Conservation (phyloP, 2,329 filamentous ascomycete genomes). For the Paracoccidioides lutzii region DNA sequence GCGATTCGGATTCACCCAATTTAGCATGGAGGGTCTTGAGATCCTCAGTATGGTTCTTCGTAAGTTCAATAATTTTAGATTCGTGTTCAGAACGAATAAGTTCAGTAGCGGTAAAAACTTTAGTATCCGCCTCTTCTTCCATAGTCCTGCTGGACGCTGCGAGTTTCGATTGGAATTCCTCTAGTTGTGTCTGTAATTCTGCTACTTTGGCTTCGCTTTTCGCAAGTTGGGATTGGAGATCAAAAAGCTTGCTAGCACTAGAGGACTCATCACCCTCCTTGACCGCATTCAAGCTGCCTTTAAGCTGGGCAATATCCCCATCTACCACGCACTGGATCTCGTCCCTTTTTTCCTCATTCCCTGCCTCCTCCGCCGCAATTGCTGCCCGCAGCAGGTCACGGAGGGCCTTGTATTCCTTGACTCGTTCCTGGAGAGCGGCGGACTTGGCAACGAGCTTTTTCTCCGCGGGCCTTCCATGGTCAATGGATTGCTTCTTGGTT, state of each 20-base stretch:
- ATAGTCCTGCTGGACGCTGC: slow-evolving; percentile 5
- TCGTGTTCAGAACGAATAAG: slow-evolving; percentile 10
- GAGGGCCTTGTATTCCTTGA: slow-evolving; percentile 19
- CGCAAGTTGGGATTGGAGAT: slow-evolving; percentile 10
- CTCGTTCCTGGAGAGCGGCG: slow-evolving; percentile 17
- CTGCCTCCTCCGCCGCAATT: slow-evolving; percentile 18
- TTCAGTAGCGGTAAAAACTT: neutral
- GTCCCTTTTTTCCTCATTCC: slow-evolving; percentile 14
- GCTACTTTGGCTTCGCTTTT: slow-evolving; percentile 12
- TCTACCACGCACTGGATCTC: slow-evolving; percentile 14
- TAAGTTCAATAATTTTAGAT: slow-evolving; percentile 8
- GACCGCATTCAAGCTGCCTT: slow-evolving; percentile 14
- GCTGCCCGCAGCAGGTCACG: slow-evolving; percentile 18
- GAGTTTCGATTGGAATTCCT: slow-evolving; percentile 8
- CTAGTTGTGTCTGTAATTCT: slow-evolving; percentile 9
- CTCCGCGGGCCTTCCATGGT: neutral
- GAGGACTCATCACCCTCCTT: slow-evolving; percentile 6
- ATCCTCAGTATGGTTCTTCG: slow-evolving; percentile 9
- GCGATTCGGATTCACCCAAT: slow-evolving; percentile 24
- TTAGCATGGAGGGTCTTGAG: slow-evolving; percentile 21
- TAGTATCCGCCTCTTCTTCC: slow-evolving; percentile 4
- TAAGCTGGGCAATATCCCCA: slow-evolving; percentile 15
- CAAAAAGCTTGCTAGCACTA: slow-evolving; percentile 9
- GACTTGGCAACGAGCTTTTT: slow-evolving; percentile 14
- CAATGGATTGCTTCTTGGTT: slow-evolving; percentile 6